Base-by-base conservation (phyloP, 768 basidiomycete species). In the Amanita pseudoporphyria region DNA sequence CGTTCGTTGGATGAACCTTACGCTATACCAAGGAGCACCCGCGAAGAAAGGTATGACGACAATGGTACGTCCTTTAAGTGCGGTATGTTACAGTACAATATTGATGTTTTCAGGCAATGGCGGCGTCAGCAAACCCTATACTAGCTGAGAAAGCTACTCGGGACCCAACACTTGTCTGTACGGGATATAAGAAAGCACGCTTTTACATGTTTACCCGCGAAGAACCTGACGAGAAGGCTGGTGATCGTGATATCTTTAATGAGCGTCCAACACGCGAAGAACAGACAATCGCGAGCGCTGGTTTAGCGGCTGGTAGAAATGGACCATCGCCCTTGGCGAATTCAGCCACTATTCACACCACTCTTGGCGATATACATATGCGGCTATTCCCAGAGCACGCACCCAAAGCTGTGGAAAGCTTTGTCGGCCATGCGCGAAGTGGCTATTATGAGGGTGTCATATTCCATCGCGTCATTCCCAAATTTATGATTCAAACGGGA, bases 401-500 rank as follows among this genome's bases (percentile, higher is more conserved):
- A 4, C 96, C 96, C 3, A 96, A 87, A 65, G 80, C 96, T 0
- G 95, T 99, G 33, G 96, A 99, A 68, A 99, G 97, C 70, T 98
- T 99, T 66, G 87, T 94, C 19, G 92, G 90, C 1, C 90, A 94
- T 58, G 79, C 89, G 13, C 74, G 87, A 57, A 88, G 83, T 56
- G 82, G 89, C 2, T 98, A 86, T 69, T 98, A 86, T 60, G 95
- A 99, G 62, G 83, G 85, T 10, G 73, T 96, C 51, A 79, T 97
- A 59, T 97, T 98, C 73, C 96, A 99, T 64, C 87, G 96, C 51
- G 89, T 98, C 55, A 99, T 99, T 62, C 79, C 90, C 53, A 98
- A 99, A 68, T 99, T 99, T 61, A 95, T 95, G 93, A 87, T 96
- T 49, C 93, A 96, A 72, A 95, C 92, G 3, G 92, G 92, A 28